Evolutionary conservation across 768 basidiomycete genomes (phyloP), one percentile per base, ranked within the genome.

Genomic region (Clavaria fumosa): DNA sequence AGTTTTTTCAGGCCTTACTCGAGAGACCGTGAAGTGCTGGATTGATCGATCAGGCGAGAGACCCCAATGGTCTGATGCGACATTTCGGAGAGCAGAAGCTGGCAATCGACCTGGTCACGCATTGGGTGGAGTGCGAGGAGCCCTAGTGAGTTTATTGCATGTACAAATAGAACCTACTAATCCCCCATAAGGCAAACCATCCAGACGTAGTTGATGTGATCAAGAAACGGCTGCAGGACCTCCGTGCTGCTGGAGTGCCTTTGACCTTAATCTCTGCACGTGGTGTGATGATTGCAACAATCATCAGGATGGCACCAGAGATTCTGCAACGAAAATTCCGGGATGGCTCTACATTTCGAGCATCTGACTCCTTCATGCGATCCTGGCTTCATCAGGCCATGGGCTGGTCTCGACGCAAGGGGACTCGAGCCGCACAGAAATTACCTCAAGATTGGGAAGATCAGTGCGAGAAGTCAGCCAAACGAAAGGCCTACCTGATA

Each of bases 331-430:
- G 28, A 21, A 17, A 17, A 28, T 34, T 40, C 40, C 6, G 27
- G 9, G 42, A 48, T 32, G 49, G 51, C 4, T 36, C n/a, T 2
- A 17, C 6, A 4, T 56, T 60, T 34, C 34, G 31, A 0, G 48
- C 47, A 36, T 49, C 47, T 1, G 50, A 53, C 5, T 14, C 43
- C 1, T 61, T 50, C 27, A 34, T 53, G 0, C 38, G 50, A n/a
- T 30, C 43, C 1, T 60, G 50, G 34, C 35, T 57, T 4, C 37
- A 41, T 10, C 34, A 48, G n/a, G 28, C 41, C n/a, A 14, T 53
- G 21, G 40, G 42, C 12, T 37, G 27, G 37, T 14, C 31, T 42
- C 5, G 12, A 53, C 56, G 0, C 50, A 50, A 4, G 56, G 56
- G n/a, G n/a, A n/a, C n/a, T n/a, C n/a, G n/a, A n/a, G n/a, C n/a